phyloP scores from a whole-genome alignment of 352 stramenopile genomes.

The Phytophthora cryptogea region DNA sequence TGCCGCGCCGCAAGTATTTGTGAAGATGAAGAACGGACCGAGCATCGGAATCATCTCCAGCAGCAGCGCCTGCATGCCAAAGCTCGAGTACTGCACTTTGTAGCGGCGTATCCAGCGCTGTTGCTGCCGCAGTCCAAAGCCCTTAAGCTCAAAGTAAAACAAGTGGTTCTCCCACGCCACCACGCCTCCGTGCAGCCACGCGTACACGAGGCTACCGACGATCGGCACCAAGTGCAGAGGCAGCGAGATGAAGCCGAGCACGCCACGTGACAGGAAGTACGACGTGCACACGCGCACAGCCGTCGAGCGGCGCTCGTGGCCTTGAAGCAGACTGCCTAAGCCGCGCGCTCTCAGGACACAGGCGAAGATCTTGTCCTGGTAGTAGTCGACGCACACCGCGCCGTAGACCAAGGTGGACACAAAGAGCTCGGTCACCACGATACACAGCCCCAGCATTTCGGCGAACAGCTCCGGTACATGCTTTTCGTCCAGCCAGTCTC shows the following conservation, averaged over 20 bases:
- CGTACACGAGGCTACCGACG: conserved; percentile 45
- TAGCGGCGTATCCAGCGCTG: conserved; percentile 38
- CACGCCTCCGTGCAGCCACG: conserved; percentile 51
- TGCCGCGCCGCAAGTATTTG: conserved; percentile 69
- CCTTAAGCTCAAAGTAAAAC: conserved; percentile 61
- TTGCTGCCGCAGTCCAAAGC: conserved; percentile 39
- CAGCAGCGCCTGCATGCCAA: conserved; percentile 73
- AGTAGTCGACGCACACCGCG: conserved; percentile 42
- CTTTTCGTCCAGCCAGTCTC: conserved; percentile 34
- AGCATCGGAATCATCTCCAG: conserved; percentile 76
- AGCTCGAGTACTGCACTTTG: conserved; percentile 59
- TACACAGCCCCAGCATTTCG: conserved; percentile 46
- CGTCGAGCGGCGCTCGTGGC: conserved; percentile 29
- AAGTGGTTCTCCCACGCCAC: conserved; percentile 54
- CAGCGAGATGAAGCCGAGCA: conserved; percentile 44
- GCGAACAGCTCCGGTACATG: conserved; percentile 40
- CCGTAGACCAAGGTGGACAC: conserved; percentile 51
- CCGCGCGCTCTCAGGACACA: conserved; percentile 41
- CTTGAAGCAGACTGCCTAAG: conserved; percentile 26
- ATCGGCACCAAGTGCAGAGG: conserved; percentile 58
- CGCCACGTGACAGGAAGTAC: conserved; percentile 34
- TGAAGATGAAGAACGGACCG: conserved; percentile 70
- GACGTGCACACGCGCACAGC: conserved; percentile 41
- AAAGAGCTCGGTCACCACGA: conserved; percentile 53
- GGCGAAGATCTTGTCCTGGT: conserved; percentile 51